These are phyloP conservation scores for Podospora fimiseda DNA, from an alignment of 495 filamentous ascomycete species.

Conservation along the genomic window DNA sequence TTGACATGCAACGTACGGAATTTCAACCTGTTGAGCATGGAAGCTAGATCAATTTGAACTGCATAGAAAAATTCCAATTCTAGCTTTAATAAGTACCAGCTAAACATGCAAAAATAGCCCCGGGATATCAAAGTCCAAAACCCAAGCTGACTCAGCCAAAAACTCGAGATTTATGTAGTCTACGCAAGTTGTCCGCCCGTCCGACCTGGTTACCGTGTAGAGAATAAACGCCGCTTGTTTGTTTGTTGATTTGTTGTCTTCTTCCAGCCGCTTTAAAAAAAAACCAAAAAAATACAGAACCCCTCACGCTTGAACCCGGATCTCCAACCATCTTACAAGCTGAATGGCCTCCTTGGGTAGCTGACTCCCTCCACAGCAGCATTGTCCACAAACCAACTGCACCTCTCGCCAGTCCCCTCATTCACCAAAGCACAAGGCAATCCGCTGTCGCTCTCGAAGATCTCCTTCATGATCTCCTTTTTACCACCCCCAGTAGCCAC, in stretches of 20 bases:
- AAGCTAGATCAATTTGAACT: no score
- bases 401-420: constrained; percentile 69
- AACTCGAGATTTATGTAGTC: neutral
- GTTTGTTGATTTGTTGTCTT: no score
- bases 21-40: no score
- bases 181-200: neutral
- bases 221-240: no score
- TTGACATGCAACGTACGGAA: no score
- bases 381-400: constrained; percentile 90
- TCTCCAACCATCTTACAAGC: constrained; percentile 21
- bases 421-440: constrained; percentile 88
- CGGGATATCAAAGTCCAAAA: neutral
- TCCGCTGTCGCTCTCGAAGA: constrained; percentile 73
- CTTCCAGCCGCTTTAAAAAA: no score
- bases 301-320: no score
- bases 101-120: neutral
- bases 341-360: constrained; percentile 60
- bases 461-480: constrained; percentile 83
- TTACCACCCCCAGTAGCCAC: constrained; percentile 85
- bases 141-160: neutral
- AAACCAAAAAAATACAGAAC: no score
- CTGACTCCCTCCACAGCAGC: constrained; percentile 75
- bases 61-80: no score
- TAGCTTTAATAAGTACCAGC: no score
- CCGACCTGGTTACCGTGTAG: no score